These are phyloP conservation scores for Rhynchosporium graminicola DNA, from an alignment of 2,329 filamentous ascomycete genomes.

Conservation along the genomic window DNA sequence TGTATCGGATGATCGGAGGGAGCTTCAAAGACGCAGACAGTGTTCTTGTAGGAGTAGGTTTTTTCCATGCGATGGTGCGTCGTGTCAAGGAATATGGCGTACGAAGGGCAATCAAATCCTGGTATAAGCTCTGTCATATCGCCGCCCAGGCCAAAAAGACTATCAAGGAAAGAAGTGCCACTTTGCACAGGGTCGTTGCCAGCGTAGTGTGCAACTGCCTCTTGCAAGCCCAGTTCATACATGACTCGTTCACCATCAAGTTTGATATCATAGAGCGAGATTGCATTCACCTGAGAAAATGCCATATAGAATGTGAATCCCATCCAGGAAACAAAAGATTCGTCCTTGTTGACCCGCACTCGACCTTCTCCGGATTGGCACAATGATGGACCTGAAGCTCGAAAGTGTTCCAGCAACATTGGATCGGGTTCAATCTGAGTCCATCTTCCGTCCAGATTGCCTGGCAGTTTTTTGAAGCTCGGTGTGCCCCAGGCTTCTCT, in stretches of 20 bases:
- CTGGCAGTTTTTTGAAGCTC: too few relatives aligned
- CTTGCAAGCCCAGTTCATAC: neutral
- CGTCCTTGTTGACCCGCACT: too few relatives aligned
- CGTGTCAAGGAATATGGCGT: neutral
- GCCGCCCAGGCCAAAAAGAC: neutral
- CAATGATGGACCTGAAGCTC: too few relatives aligned
- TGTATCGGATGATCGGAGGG: neutral
- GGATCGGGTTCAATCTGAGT: too few relatives aligned
- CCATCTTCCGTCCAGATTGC: too few relatives aligned
- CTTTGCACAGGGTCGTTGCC: neutral
- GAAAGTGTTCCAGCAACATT: too few relatives aligned
- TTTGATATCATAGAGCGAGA: conserved; percentile 52
- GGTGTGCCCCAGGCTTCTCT: too few relatives aligned
- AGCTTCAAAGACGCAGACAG: neutral
- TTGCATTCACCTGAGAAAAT: conserved; percentile 50
- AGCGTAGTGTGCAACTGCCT: neutral
- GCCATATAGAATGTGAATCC: conserved; percentile 58
- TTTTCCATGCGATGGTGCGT: neutral
- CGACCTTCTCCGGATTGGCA: too few relatives aligned
- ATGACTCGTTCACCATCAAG: conserved; percentile 44
- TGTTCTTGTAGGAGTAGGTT: neutral
- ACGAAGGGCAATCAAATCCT: neutral
- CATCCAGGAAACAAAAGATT: too few relatives aligned
- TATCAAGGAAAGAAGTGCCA: neutral
- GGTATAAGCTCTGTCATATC: neutral